Percentiles rank a stretch among this genome's conserved stretches.
phyloP scores from a whole-genome alignment of 306 rosid genomes.

The Urtica urens region DNA sequence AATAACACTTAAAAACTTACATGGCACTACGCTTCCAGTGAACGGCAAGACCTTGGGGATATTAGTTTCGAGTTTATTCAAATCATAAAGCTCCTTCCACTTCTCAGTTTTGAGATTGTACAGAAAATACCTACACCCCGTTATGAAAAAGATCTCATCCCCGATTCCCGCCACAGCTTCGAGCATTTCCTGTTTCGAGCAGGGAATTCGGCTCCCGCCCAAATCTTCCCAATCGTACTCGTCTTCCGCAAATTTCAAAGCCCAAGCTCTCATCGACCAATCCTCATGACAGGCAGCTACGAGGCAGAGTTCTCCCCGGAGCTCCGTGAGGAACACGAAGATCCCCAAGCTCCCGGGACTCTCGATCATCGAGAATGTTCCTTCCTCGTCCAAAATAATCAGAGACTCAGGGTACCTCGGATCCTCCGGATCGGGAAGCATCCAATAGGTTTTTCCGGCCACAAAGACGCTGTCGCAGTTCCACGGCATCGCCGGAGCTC shows the following conservation, averaged over 20 bases:
- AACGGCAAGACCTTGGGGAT: slow-evolving; percentile 8
- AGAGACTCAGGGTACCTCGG: slow-evolving; percentile 4
- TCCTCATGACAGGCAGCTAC: slow-evolving; percentile 11
- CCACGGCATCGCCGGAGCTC: slow-evolving; percentile 16
- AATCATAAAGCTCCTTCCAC: slow-evolving; percentile 10
- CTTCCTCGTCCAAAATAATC: slow-evolving; percentile 17
- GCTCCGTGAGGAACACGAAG: slow-evolving; percentile 11
- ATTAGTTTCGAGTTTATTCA: neutral
- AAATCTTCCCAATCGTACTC: slow-evolving; percentile 14
- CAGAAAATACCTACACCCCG: slow-evolving; percentile 2
- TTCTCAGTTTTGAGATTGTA: neutral
- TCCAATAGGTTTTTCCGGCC: slow-evolving; percentile 19
- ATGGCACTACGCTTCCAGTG: slow-evolving; percentile 17
- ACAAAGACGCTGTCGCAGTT: slow-evolving; percentile 14
- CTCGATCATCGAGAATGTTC: slow-evolving; percentile 1
- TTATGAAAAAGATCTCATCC: slow-evolving; percentile 14
- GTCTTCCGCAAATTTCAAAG: slow-evolving; percentile 3
- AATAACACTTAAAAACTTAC: slow-evolving; percentile 11
- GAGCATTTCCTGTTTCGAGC: neutral
- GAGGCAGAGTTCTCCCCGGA: slow-evolving; percentile 17
- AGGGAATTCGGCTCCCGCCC: slow-evolving; percentile 7
- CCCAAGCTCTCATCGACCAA: slow-evolving; percentile 6
- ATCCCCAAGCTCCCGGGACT: slow-evolving; percentile 11
- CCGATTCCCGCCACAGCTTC: slow-evolving; percentile 13
- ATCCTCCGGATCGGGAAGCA: slow-evolving; percentile 15